These are phyloP conservation scores for Ceratobasidium papillatum DNA, from an alignment of 1,284 basidiomycete genomes.

Conservation along the genomic window DNA sequence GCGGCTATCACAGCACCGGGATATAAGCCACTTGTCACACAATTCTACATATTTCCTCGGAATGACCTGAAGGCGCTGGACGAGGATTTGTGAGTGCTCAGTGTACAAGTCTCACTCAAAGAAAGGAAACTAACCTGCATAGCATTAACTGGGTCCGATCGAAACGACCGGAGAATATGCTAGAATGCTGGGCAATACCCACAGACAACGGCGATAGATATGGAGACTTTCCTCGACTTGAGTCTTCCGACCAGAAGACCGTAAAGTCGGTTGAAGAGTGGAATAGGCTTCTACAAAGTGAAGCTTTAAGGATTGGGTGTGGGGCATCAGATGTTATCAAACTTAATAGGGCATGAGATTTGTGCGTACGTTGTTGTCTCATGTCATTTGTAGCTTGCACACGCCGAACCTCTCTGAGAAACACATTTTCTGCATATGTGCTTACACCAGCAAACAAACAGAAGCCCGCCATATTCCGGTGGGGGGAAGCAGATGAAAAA, in stretches of 20 bases:
- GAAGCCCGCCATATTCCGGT: no score
- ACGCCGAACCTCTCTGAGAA: no score
- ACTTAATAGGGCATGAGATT: neutral
- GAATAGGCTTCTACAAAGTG: neutral
- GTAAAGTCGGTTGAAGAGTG: constrained; percentile 3
- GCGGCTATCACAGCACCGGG: constrained; percentile 1
- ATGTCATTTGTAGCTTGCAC: no score
- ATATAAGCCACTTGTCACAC: neutral
- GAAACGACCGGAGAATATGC: neutral
- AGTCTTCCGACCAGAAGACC: neutral
- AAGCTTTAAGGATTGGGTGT: neutral
- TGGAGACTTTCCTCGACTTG: neutral
- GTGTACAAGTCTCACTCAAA: no score
- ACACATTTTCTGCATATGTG: no score
- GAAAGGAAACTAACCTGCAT: neutral
- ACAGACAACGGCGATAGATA: neutral
- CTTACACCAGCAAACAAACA: no score
- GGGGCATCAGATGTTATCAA: constrained; percentile 1
- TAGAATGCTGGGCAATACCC: constrained; percentile 7
- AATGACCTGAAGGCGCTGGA: neutral
- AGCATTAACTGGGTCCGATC: neutral
- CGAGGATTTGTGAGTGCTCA: neutral
- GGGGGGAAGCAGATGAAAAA: no score
- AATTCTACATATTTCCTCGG: neutral
- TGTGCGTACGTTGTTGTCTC: no score